phyloP scores from a whole-genome alignment of 2,329 filamentous ascomycete genomes.

The Delphinella strobiligena region DNA sequence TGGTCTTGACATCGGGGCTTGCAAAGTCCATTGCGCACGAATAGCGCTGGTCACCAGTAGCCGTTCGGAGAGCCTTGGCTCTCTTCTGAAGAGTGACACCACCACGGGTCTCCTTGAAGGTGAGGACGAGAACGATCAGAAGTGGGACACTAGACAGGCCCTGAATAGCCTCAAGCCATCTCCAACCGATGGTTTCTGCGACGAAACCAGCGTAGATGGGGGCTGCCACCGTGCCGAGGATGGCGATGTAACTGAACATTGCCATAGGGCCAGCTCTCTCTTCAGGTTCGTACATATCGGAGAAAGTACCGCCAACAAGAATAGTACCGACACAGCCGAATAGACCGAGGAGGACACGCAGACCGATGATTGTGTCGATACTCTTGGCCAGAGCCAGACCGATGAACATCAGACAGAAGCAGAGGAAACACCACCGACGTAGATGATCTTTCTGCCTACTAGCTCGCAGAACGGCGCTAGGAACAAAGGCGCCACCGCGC shows the following conservation, averaged over 20 bases:
- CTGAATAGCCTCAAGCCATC: conserved; percentile 44
- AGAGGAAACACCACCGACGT: conserved; percentile 33
- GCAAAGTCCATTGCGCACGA: conserved; percentile 40
- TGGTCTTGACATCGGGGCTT: conserved; percentile 34
- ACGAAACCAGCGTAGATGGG: conserved; percentile 45
- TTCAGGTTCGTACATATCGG: conserved; percentile 36
- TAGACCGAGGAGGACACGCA: conserved; percentile 35
- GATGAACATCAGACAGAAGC: conserved; percentile 37
- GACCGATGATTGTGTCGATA: conserved; percentile 36
- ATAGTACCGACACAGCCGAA: conserved; percentile 40
- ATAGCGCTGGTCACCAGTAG: conserved; percentile 38
- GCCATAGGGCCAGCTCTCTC: conserved; percentile 36
- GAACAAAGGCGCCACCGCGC: conserved; percentile 35
- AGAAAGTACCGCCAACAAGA: conserved; percentile 38
- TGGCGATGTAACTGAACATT: conserved; percentile 37
- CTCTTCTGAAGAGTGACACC: conserved; percentile 36
- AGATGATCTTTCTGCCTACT: conserved; percentile 35
- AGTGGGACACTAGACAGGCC: conserved; percentile 40
- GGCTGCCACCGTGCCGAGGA: conserved; percentile 40
- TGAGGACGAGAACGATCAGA: conserved; percentile 30
- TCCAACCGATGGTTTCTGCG: conserved; percentile 40
- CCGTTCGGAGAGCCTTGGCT: conserved; percentile 34
- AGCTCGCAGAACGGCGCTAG: conserved; percentile 40
- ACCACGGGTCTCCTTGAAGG: conserved; percentile 36
- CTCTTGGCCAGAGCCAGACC: conserved; percentile 36